Evolutionary conservation across 192 early-diverging fungal species (phyloP).

Genomic region (Obelidium mucronatum): DNA sequence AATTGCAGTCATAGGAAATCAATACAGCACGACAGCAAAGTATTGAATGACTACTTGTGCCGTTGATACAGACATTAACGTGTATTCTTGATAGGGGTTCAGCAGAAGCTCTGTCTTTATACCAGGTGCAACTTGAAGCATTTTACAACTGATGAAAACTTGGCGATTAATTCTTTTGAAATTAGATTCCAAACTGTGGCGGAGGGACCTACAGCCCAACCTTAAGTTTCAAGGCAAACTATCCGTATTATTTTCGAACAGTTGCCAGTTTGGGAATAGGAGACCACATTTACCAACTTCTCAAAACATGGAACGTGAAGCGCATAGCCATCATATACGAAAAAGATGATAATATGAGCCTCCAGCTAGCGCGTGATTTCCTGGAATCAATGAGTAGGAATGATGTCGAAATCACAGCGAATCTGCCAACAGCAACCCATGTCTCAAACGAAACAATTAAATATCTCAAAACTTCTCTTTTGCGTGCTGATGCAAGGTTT

Average conservation of each 20-base stretch:
- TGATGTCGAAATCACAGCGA: neutral
- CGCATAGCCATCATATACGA: slow-evolving; percentile 18
- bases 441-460: neutral
- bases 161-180: too few relatives aligned
- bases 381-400: neutral
- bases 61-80: too few relatives aligned
- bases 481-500: neutral
- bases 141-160: too few relatives aligned
- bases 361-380: neutral
- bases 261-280: neutral
- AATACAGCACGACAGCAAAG: neutral
- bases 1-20: neutral
- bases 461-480: neutral
- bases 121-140: too few relatives aligned
- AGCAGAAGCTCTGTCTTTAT: neutral
- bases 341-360: slow-evolving; percentile 6
- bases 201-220: neutral
- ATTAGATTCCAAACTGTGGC: slow-evolving; percentile 1
- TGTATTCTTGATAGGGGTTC: neutral
- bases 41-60: too few relatives aligned
- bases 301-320: slow-evolving; percentile 4
- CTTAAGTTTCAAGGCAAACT: neutral
- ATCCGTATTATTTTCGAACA: slow-evolving; percentile 8
- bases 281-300: neutral
- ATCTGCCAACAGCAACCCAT: neutral